A percentile compares a stretch with the other conserved stretches of the same genome.
phyloP scores from a whole-genome alignment of 2,329 filamentous ascomycete genomes.

The Venturiaceae sp. region DNA sequence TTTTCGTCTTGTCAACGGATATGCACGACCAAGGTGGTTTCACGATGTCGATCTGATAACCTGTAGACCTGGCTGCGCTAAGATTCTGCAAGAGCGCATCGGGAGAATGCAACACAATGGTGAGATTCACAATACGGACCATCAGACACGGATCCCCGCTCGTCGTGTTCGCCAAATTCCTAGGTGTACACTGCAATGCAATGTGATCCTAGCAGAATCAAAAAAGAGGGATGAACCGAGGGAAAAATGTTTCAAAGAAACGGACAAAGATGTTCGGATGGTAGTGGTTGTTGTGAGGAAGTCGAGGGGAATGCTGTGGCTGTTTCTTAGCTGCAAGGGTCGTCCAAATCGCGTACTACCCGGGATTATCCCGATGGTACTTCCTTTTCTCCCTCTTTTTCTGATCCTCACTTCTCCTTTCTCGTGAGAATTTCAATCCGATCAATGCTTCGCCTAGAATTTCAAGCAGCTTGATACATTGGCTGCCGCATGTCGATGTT shows the following conservation, averaged over 20 bases:
- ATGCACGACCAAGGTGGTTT: background rate
- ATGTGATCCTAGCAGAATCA: too few relatives aligned
- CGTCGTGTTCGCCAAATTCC: background rate
- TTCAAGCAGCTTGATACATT: too few relatives aligned
- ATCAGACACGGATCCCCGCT: background rate
- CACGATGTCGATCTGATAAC: background rate
- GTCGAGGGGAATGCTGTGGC: background rate
- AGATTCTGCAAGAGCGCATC: background rate
- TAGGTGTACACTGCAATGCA: background rate
- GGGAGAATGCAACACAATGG: background rate
- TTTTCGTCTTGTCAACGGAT: background rate
- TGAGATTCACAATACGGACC: background rate
- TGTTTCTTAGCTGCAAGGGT: background rate
- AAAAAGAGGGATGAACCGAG: background rate
- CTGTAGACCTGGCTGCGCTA: background rate
- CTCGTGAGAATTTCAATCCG: too few relatives aligned
- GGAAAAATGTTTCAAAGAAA: too few relatives aligned
- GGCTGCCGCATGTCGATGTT: too few relatives aligned
- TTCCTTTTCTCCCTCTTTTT: background rate
- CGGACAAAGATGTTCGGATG: too few relatives aligned
- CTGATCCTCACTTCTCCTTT: background rate
- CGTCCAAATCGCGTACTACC: too few relatives aligned
- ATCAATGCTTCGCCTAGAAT: too few relatives aligned
- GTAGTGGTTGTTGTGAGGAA: background rate
- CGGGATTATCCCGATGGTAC: background rate